These are phyloP conservation scores for Diaporthe aspalathi DNA, from an alignment of 2,329 filamentous ascomycete genomes.

Conservation along the genomic window DNA sequence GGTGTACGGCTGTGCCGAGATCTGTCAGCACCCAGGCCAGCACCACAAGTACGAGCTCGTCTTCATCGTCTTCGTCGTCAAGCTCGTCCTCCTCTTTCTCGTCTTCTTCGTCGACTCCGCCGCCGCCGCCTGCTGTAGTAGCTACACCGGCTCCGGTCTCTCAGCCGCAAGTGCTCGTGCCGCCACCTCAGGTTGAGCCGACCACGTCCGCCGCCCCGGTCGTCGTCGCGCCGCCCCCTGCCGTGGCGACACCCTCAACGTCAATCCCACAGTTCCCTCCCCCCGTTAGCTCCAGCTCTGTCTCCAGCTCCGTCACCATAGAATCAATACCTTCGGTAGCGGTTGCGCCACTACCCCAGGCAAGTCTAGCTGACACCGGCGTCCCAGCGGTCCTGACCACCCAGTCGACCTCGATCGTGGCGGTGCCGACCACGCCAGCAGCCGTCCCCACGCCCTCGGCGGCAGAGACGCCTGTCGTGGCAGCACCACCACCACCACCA, in stretches of 20 bases:
- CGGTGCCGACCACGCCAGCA: constrained; percentile 32
- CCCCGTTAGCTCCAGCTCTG: constrained; percentile 39
- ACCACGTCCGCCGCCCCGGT: constrained; percentile 18
- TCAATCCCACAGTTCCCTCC: constrained; percentile 41
- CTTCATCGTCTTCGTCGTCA: constrained; percentile 39
- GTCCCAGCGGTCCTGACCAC: constrained; percentile 43
- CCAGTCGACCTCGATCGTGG: constrained; percentile 39
- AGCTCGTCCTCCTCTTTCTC: constrained; percentile 32
- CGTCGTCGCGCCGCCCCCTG: constrained; percentile 36
- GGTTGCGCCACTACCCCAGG: constrained; percentile 41
- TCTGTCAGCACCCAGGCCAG: constrained; percentile 39
- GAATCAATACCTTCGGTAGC: constrained; percentile 42
- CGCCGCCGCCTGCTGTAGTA: constrained; percentile 18
- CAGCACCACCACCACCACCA: not conserved
- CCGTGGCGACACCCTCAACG: constrained; percentile 37
- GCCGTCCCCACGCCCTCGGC: not conserved
- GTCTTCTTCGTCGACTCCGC: constrained; percentile 14
- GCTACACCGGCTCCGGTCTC: constrained; percentile 28
- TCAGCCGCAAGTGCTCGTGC: constrained; percentile 40
- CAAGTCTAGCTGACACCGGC: constrained; percentile 53
- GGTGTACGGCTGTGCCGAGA: constrained; percentile 66
- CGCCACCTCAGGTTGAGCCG: constrained; percentile 34
- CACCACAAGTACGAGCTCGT: constrained; percentile 42
- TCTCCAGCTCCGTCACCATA: constrained; percentile 31
- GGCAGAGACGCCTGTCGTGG: not conserved